Conservation (phyloP, 2,329 filamentous ascomycete genomes). For the Colletotrichum kahawae region DNA sequence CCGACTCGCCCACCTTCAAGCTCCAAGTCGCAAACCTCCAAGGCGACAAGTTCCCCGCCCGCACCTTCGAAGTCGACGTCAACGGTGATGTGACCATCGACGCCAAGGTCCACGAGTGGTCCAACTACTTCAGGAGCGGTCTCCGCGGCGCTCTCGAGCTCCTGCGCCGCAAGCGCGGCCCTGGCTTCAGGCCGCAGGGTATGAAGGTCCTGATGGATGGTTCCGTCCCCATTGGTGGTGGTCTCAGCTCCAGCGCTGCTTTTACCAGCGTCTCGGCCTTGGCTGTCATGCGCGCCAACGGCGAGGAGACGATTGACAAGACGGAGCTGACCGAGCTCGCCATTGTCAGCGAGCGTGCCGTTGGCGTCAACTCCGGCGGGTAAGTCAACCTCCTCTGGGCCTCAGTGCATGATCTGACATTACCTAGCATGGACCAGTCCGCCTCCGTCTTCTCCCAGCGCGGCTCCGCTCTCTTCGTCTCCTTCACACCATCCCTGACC, state of each 20-base stretch:
- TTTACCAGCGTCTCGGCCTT: slow-evolving; percentile 91
- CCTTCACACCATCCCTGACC: slow-evolving; percentile 80
- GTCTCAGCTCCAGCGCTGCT: slow-evolving; percentile 90
- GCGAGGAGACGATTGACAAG: slow-evolving; percentile 80
- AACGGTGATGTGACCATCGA: slow-evolving; percentile 78
- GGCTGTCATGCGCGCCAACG: slow-evolving; percentile 86
- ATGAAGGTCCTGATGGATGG: slow-evolving; percentile 93
- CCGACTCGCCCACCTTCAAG: slow-evolving; percentile 61
- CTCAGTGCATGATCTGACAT: not conserved
- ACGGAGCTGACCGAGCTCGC: slow-evolving; percentile 90
- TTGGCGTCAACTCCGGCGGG: slow-evolving; percentile 96
- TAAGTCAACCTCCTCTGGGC: slow-evolving; percentile 44
- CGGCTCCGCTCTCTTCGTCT: slow-evolving; percentile 87
- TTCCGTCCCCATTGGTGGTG: slow-evolving; percentile 88
- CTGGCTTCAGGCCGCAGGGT: slow-evolving; percentile 69
- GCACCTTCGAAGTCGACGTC: slow-evolving; percentile 74
- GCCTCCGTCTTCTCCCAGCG: slow-evolving; percentile 92
- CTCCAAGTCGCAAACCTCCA: slow-evolving; percentile 84
- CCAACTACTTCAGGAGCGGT: slow-evolving; percentile 97
- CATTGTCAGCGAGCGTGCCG: slow-evolving; percentile 90
- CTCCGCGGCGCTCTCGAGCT: slow-evolving; percentile 81
- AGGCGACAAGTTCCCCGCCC: slow-evolving; percentile 73
- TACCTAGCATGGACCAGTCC: slow-evolving; percentile 87
- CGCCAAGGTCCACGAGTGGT: slow-evolving; percentile 86
- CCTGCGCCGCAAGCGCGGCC: slow-evolving; percentile 67